Evolutionary conservation across 345 rosid species (phyloP).

Genomic region (Eucalyptus victrix): DNA sequence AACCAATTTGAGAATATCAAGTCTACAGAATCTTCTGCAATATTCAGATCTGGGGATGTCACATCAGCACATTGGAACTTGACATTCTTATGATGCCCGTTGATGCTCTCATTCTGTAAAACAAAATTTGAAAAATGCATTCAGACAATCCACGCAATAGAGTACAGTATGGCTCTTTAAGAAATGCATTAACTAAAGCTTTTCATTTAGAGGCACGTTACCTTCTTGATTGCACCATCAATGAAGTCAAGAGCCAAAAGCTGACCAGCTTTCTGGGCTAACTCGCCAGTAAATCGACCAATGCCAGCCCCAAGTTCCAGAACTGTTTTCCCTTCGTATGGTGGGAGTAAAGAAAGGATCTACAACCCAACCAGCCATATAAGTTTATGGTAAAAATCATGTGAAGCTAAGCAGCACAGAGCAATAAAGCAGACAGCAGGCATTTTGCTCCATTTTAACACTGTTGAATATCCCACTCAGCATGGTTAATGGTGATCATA

Average conservation of each 20-base stretch:
- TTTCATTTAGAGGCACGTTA: background rate
- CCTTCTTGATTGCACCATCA: conserved; percentile 82
- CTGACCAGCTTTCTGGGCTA: conserved; percentile 72
- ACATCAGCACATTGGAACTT: conserved; percentile 85
- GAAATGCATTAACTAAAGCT: background rate
- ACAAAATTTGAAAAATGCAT: background rate
- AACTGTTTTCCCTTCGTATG: conserved; percentile 57
- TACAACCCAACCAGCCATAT: background rate
- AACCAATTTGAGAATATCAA: conserved; percentile 92
- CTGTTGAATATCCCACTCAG: background rate
- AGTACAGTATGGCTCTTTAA: background rate
- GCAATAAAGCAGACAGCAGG: background rate
- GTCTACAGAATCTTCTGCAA: conserved; percentile 63
- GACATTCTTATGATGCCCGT: conserved; percentile 71
- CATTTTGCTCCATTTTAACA: background rate
- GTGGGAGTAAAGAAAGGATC: conserved; percentile 83
- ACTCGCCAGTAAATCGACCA: conserved; percentile 85
- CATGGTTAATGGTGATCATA: background rate
- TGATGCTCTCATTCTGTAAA: conserved; percentile 61
- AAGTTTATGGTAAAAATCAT: background rate
- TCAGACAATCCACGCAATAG: background rate
- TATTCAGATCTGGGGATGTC: conserved; percentile 54
- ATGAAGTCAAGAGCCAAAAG: conserved; percentile 84
- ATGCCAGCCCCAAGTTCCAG: conserved; percentile 95
- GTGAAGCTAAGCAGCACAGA: background rate